phyloP scores from a whole-genome alignment of 148 eudicot genomes.

The Rheum nobile region DNA sequence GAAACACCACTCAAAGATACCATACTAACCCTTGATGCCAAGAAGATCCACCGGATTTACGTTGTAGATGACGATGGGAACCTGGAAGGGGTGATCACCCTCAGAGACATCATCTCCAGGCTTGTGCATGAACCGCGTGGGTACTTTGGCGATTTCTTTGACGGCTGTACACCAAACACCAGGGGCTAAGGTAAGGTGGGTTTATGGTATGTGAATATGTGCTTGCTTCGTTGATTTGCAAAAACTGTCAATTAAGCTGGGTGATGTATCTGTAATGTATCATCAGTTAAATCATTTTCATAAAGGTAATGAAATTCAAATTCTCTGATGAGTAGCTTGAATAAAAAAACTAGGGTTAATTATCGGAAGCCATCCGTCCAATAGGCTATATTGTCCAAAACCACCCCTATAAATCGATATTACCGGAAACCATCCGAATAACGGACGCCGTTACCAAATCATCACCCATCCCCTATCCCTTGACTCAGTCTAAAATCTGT shows the following conservation, averaged over 20 bases:
- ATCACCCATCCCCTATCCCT: too few relatives aligned
- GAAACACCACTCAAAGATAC: conserved; percentile 53
- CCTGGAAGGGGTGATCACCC: conserved; percentile 76
- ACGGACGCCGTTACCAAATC: too few relatives aligned
- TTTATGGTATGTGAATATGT: not conserved
- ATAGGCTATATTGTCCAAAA: too few relatives aligned
- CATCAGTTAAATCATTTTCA: too few relatives aligned
- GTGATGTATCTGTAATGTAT: too few relatives aligned
- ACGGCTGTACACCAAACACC: conserved; percentile 29
- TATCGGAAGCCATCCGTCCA: too few relatives aligned
- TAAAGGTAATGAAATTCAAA: too few relatives aligned
- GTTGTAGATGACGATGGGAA: conserved; percentile 58
- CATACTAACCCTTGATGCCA: conserved; percentile 53
- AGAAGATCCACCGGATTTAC: conserved; percentile 77
- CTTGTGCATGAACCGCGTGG: conserved; percentile 88
- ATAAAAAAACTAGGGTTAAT: too few relatives aligned
- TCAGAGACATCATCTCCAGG: conserved; percentile 90
- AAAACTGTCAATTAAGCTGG: not conserved
- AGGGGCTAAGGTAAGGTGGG: not conserved
- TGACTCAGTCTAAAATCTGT: too few relatives aligned
- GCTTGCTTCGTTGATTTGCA: not conserved
- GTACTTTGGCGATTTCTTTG: conserved; percentile 94
- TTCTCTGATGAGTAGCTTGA: too few relatives aligned
- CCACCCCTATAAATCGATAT: too few relatives aligned
- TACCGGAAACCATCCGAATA: too few relatives aligned